Percentiles rank a stretch among this genome's conserved stretches.
Evolutionary conservation across 192 early-diverging fungal species (phyloP).

Genomic region (Coemansia sp.): DNA sequence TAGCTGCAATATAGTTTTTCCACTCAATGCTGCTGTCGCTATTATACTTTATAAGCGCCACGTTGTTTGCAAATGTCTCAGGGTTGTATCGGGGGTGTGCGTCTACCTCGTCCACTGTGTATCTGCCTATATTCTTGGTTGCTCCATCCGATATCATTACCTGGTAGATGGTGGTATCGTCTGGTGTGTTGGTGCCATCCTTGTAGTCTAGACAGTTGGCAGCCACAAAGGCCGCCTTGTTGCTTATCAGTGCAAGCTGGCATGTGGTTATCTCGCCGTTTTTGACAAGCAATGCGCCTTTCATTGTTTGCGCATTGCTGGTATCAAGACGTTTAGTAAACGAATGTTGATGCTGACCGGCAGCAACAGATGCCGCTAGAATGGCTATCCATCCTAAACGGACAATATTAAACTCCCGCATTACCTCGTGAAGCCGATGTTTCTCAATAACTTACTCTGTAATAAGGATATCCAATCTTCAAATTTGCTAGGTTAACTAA

Average conservation of each 20-base stretch:
- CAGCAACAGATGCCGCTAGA: conserved; percentile 30
- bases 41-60: conserved; percentile 32
- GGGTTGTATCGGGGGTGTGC: conserved; percentile 39
- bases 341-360: conserved; percentile 31
- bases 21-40: conserved; percentile 6
- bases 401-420: conserved; percentile 1
- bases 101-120: conserved; percentile 13
- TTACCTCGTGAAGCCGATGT: background rate
- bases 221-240: conserved; percentile 37
- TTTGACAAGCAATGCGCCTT: conserved; percentile 32
- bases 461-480: no score
- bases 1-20: conserved; percentile 50
- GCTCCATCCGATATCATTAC: conserved; percentile 27
- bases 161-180: conserved; percentile 23
- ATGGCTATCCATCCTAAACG: background rate
- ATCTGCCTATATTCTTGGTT: conserved; percentile 22
- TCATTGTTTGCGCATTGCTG: conserved; percentile 14
- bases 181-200: conserved; percentile 14
- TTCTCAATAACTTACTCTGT: background rate
- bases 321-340: conserved; percentile 31
- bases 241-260: conserved; percentile 44
- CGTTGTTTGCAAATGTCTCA: conserved; percentile 38
- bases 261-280: conserved; percentile 35
- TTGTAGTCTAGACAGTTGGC: conserved; percentile 34
- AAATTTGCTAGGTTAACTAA: no score